Conservation (phyloP, 2,329 filamentous ascomycete genomes). For the Fusarium dimerum region DNA sequence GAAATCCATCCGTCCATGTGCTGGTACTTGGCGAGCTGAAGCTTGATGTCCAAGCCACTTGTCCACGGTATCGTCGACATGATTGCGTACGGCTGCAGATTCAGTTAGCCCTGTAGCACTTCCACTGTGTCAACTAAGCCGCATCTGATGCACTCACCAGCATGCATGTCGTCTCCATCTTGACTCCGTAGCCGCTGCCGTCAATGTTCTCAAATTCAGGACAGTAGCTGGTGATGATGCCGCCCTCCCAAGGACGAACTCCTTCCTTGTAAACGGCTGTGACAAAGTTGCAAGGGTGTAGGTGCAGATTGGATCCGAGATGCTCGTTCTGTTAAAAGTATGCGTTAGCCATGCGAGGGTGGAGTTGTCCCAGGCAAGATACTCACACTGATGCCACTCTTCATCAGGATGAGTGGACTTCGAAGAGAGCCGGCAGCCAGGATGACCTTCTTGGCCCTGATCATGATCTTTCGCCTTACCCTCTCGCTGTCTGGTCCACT, state of each 20-base stretch:
- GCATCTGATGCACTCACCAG: constrained; percentile 41
- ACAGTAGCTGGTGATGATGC: constrained; percentile 78
- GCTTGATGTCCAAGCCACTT: constrained; percentile 70
- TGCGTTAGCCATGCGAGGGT: too few species aligned
- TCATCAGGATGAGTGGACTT: constrained; percentile 73
- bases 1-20: constrained; percentile 73
- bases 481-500: constrained; percentile 50
- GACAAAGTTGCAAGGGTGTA: constrained; percentile 71
- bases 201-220: constrained; percentile 81
- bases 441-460: constrained; percentile 80
- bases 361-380: not conserved
- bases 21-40: constrained; percentile 66
- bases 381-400: constrained; percentile 71
- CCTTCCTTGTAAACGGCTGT: constrained; percentile 69
- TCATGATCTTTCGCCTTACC: constrained; percentile 60
- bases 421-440: constrained; percentile 76
- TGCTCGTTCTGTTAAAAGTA: constrained; percentile 62
- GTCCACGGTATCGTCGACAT: constrained; percentile 67
- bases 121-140: too few species aligned
- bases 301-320: constrained; percentile 77
- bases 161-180: constrained; percentile 78
- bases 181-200: constrained; percentile 75
- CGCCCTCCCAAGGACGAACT: constrained; percentile 69
- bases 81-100: constrained; percentile 60
- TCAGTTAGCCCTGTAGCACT: too few species aligned